These are phyloP conservation scores for Cladosporium oxysporum DNA, from an alignment of 2,329 filamentous ascomycete species.

Conservation along the genomic window DNA sequence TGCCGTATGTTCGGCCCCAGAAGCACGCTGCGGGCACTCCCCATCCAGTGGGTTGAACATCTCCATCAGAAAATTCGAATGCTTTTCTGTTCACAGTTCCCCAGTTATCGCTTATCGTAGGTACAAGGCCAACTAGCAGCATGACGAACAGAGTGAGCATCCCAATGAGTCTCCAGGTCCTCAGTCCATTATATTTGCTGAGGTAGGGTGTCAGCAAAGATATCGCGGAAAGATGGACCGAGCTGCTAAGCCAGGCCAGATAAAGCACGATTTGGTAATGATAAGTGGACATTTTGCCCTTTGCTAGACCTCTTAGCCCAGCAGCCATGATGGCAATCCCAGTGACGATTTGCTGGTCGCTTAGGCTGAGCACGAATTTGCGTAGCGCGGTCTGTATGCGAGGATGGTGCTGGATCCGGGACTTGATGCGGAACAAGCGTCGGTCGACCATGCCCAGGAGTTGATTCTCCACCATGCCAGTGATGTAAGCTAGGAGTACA, in stretches of 20 bases:
- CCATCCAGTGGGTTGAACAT: conserved; percentile 5
- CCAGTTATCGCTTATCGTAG: conserved; percentile 28
- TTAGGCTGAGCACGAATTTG: conserved; percentile 12
- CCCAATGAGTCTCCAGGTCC: conserved; percentile 27
- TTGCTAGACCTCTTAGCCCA: conserved; percentile 24
- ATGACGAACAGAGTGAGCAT: conserved; percentile 30
- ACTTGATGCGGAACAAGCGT: conserved; percentile 12
- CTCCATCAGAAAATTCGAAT: not conserved
- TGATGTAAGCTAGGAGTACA: conserved; percentile 24
- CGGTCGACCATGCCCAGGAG: conserved; percentile 24
- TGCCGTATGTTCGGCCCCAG: conserved; percentile 24
- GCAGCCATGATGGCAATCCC: conserved; percentile 28
- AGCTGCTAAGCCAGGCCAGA: conserved; percentile 36
- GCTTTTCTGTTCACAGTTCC: conserved; percentile 13
- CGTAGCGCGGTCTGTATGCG: not conserved
- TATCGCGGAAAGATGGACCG: conserved; percentile 32
- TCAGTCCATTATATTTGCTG: conserved; percentile 18
- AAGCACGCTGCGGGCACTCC: conserved; percentile 27
- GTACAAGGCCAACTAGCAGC: conserved; percentile 28
- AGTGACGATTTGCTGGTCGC: conserved; percentile 19
- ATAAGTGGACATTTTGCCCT: conserved; percentile 31
- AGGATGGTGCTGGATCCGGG: conserved; percentile 21
- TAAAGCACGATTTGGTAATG: conserved; percentile 33
- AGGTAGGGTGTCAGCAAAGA: conserved; percentile 26
- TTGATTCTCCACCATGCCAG: conserved; percentile 25